Evolutionary conservation across 306 rosid genomes (phyloP).

Genomic region (Glycyrrhiza uralensis): DNA sequence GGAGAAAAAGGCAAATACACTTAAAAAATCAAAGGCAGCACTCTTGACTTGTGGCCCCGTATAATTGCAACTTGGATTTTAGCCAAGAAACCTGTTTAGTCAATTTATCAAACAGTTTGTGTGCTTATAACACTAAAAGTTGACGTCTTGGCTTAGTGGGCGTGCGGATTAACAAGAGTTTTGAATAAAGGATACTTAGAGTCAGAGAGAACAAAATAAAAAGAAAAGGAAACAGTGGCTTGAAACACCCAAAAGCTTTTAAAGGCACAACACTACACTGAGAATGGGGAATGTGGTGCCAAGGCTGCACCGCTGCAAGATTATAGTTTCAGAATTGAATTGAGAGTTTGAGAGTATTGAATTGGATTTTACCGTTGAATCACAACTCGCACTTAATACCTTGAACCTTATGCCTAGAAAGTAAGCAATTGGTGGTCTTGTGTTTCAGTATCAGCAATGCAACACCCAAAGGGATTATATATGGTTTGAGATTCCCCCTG

Average conservation of each 20-base stretch:
- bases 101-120: slow-evolving; percentile 30
- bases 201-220: neutral
- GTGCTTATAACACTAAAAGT: neutral
- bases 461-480: neutral
- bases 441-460: neutral
- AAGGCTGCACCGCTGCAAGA: no score
- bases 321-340: neutral
- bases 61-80: neutral
- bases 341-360: neutral
- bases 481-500: no score
- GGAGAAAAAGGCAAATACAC: no score
- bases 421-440: neutral
- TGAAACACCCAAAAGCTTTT: neutral
- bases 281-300: no score
- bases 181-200: neutral
- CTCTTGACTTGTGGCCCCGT: neutral
- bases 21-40: neutral
- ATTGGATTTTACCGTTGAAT: neutral
- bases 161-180: neutral
- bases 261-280: no score
- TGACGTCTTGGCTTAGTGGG: neutral
- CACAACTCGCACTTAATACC: neutral
- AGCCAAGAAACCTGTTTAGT: neutral
- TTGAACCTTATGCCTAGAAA: neutral
- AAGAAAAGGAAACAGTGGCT: neutral